These are phyloP conservation scores for Aspergillus sp. DNA, from an alignment of 2,329 filamentous ascomycete genomes.

Conservation along the genomic window DNA sequence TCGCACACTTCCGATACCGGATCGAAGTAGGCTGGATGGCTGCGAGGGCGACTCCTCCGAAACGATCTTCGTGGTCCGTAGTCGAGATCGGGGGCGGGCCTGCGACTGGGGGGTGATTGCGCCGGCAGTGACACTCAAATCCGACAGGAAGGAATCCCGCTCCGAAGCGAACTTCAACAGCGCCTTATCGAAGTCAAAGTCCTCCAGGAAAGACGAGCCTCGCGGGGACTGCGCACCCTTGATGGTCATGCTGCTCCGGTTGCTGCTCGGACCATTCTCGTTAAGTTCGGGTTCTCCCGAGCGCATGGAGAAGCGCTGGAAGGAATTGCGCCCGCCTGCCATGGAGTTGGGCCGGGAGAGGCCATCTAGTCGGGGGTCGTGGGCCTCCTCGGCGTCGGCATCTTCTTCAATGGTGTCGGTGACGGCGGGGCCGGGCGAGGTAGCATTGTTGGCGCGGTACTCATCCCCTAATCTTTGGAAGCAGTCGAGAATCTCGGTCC, in stretches of 20 bases:
- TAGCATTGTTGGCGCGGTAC: conserved; percentile 38
- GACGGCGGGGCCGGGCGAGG: conserved; percentile 39
- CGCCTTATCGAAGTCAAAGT: conserved; percentile 92
- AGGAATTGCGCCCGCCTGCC: conserved; percentile 36
- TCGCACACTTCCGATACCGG: conserved; percentile 78
- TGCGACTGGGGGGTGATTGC: conserved; percentile 64
- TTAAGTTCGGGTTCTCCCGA: conserved; percentile 49
- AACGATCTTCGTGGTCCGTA: conserved; percentile 78
- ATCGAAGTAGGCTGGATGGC: conserved; percentile 49
- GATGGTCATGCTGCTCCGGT: conserved; percentile 65
- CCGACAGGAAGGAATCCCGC: conserved; percentile 87
- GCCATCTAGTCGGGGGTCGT: conserved; percentile 25
- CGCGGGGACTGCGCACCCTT: conserved; percentile 41
- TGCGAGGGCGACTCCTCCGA: conserved; percentile 62
- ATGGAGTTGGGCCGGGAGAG: conserved; percentile 44
- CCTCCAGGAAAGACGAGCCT: conserved; percentile 51
- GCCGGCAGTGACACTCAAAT: conserved; percentile 84
- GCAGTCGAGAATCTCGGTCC: conserved; percentile 46
- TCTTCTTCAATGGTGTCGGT: conserved; percentile 63
- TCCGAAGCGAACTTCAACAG: conserved; percentile 94
- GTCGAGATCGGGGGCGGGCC: conserved; percentile 67
- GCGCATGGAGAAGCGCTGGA: conserved; percentile 46
- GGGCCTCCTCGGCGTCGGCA: conserved; percentile 54
- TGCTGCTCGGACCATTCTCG: conserved; percentile 55
- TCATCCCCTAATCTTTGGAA: conserved; percentile 44